Evolutionary conservation across 2,329 filamentous ascomycete genomes (phyloP), one percentile per base, ranked within the genome.

Genomic region (Pezicula neosporulosa): DNA sequence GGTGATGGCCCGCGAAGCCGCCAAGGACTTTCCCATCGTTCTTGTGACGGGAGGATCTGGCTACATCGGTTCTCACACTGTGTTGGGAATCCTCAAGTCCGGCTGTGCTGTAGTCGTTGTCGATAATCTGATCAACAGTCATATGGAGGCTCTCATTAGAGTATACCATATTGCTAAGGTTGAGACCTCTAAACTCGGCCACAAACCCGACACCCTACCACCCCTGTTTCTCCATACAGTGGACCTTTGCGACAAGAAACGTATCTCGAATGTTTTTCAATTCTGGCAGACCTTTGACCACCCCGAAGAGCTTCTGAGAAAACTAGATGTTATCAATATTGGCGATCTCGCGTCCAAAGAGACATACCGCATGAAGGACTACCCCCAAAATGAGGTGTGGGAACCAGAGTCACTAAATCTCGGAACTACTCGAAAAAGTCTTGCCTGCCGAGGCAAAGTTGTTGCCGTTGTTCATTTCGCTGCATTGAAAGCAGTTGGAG

Each of bases 51-150:
- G 77, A 18, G 77, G 77, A 9, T 70, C 78, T 13, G 77, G 77
- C 6, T 81, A 77, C 63, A 81, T 81, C 49, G 78, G 78, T 27
- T 80, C 77, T 2, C 78, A 81, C 61, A 81, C 78, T 0, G 71
- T 74, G 1, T 67, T 81, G 1, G 77, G 81, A 59, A 66, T 82
- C 33, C 69, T 81, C 53, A 77, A 80, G 53, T 72, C 72, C 35
- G 76, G 77, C 18, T 73, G 78, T 64, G 79, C 77, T 55, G 77
- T 81, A 30, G 70, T 81, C 51, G 69, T 75, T 46, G 66, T 75
- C 43, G 72, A 75, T 54, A 68, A 73, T 54, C 63, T 74, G 13
- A 68, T 66, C 62, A 82, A 81, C 62, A 69, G 69, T 18, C 55
- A 57, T 24, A 55, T 53, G 56, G 56, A 57, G 21, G 12, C 55